Base-by-base conservation (phyloP, 768 basidiomycete genomes). In the Vishniacozyma victoriae region DNA sequence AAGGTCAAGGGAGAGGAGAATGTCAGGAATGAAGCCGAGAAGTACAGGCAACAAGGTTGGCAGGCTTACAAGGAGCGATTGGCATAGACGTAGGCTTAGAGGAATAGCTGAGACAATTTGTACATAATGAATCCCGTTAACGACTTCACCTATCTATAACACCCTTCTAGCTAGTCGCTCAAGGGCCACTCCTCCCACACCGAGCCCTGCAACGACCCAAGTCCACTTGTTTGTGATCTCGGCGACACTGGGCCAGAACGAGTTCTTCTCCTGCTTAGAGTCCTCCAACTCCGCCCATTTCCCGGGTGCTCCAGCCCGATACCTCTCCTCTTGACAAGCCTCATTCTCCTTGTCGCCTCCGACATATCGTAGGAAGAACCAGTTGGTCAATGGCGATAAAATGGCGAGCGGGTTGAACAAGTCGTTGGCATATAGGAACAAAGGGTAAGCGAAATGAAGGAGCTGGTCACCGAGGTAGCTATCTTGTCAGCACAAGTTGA, bases 11-110 rank as follows among this genome's bases (percentile, higher is more conserved):
- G 70, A 24, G 67, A 64, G 39, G 63, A 72, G 48, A 75, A 66
- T 24, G 70, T 76, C 33, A 67, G 62, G 47, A 48, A 52, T 44
- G 85, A 88, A 65, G 89, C 91, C n/a, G 80, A 86, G 65, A 77
- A 83, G 65, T 99, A 97, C 70, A 80, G 78, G 71, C 73, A 73
- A 38, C 89, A 83, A 55, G 93, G 93, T 1, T 99, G 95, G 95
- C 76, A 79, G 25, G 92, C 95, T 31, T 99, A 99, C 69, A 73
- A 82, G 58, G 77, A 80, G 55, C 77, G 87, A 46, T 31, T 62
- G 41, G n/a, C n/a, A n/a, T n/a, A n/a, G n/a, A n/a, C n/a, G n/a
- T n/a, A n/a, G n/a, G n/a, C n/a, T n/a, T n/a, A n/a, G n/a, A n/a
- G n/a, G n/a, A n/a, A n/a, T n/a, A n/a, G n/a, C n/a, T n/a, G n/a